These are phyloP conservation scores for Cutaneotrichosporon arboriforme DNA, from an alignment of 1,284 basidiomycete genomes.

Conservation along the genomic window DNA sequence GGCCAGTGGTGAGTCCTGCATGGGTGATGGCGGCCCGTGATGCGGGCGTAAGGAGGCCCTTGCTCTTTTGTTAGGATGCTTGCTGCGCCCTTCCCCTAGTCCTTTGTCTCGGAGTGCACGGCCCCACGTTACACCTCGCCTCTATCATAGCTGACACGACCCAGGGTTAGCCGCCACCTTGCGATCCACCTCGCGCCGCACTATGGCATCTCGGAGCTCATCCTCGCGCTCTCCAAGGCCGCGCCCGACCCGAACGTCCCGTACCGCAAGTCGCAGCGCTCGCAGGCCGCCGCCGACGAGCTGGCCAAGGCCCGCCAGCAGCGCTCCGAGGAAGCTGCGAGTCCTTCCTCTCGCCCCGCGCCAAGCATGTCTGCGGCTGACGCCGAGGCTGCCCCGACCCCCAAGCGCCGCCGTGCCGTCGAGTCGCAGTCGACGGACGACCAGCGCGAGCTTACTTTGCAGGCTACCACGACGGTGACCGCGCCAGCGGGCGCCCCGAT, in stretches of 20 bases:
- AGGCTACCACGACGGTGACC: constrained; percentile 43
- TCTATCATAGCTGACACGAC: not conserved
- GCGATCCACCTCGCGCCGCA: constrained; percentile 55
- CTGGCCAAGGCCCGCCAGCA: constrained; percentile 18
- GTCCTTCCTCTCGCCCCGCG: constrained; percentile 7
- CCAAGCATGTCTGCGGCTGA: constrained; percentile 14
- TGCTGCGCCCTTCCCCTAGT: too few species aligned
- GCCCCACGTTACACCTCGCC: not conserved
- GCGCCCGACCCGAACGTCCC: constrained; percentile 67
- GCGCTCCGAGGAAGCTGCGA: not conserved
- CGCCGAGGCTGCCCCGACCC: constrained; percentile 24
- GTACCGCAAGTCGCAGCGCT: constrained; percentile 60
- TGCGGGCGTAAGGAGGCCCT: too few species aligned
- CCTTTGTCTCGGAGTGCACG: not conserved
- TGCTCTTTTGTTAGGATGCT: too few species aligned
- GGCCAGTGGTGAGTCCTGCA: constrained; percentile 59
- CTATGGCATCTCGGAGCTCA: constrained; percentile 55
- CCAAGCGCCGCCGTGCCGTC: constrained; percentile 28
- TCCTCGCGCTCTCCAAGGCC: constrained; percentile 62
- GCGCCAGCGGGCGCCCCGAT: constrained; percentile 31
- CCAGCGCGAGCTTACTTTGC: constrained; percentile 32
- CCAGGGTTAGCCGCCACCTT: constrained; percentile 66
- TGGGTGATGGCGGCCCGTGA: not conserved
- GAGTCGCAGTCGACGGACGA: constrained; percentile 7
- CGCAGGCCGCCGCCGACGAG: constrained; percentile 43